These are phyloP conservation scores for Talaromyces thailandensis DNA, from an alignment of 495 filamentous ascomycete genomes.

Conservation along the genomic window DNA sequence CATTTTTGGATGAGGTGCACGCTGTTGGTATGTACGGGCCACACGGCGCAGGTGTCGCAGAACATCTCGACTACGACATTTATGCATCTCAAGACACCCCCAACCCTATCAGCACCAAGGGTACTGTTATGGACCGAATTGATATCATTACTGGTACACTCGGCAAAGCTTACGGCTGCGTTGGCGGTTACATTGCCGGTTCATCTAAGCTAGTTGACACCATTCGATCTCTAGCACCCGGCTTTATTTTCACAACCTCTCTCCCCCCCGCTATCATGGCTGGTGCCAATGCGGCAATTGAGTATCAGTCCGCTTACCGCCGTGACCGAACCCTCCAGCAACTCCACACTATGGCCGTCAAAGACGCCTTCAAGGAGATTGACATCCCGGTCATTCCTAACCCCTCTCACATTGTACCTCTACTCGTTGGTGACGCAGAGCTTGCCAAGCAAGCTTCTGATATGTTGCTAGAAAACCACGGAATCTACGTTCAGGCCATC, in stretches of 20 bases:
- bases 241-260: slow-evolving; percentile 98
- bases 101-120: slow-evolving; percentile 47
- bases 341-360: slow-evolving; percentile 88
- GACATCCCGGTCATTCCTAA: slow-evolving; percentile 99
- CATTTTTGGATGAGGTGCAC: slow-evolving; percentile 96
- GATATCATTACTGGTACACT: slow-evolving; percentile 97
- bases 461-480: slow-evolving; percentile 74
- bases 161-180: slow-evolving; percentile 95
- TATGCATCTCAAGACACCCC: slow-evolving; percentile 50
- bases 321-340: slow-evolving; percentile 88
- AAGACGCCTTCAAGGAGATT: slow-evolving; percentile 60
- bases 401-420: slow-evolving; percentile 89
- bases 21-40: slow-evolving; percentile 99
- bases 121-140: slow-evolving; percentile 88
- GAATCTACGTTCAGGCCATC: slow-evolving; percentile 96
- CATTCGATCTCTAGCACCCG: slow-evolving; percentile 90
- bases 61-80: slow-evolving; percentile 85
- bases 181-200: slow-evolving; percentile 94
- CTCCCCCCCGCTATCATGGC: slow-evolving; percentile 96
- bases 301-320: slow-evolving; percentile 74
- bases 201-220: slow-evolving; percentile 83
- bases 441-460: slow-evolving; percentile 87
- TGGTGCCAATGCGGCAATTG: slow-evolving; percentile 82
- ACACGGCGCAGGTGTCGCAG: slow-evolving; percentile 90
- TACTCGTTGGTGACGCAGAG: slow-evolving; percentile 89